These are phyloP conservation scores for Ulmus americana DNA, from an alignment of 331 rosid genomes.

Conservation along the genomic window DNA sequence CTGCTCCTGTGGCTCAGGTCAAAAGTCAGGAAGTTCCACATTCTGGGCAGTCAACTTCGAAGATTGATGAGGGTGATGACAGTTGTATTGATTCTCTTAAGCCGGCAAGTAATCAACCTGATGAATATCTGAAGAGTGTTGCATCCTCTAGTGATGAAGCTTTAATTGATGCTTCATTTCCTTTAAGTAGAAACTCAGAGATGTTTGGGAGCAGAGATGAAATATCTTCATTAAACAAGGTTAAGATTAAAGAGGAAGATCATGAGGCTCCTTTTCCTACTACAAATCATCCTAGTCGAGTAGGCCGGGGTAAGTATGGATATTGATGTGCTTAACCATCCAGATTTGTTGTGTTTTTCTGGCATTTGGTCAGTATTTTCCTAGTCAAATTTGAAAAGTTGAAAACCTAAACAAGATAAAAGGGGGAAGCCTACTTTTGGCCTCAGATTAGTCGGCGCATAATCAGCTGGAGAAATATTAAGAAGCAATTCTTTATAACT, in stretches of 20 bases:
- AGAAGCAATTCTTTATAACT: not conserved
- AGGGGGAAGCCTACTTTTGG: not conserved
- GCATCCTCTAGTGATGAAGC: conserved; percentile 41
- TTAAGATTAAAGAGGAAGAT: conserved; percentile 46
- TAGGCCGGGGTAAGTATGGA: conserved; percentile 54
- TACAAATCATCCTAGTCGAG: conserved; percentile 43
- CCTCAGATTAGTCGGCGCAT: not conserved
- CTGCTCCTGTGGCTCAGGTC: conserved; percentile 35
- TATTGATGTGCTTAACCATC: not conserved
- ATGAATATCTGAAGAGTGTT: conserved; percentile 27
- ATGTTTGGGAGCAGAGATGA: conserved; percentile 42
- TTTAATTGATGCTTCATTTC: conserved; percentile 26
- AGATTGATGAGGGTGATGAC: conserved; percentile 29
- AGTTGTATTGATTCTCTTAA: conserved; percentile 27
- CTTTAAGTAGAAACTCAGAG: conserved; percentile 30
- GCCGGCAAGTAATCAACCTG: conserved; percentile 33
- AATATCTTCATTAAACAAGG: conserved; percentile 41
- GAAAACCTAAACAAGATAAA: not conserved
- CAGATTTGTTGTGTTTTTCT: conserved; percentile 1
- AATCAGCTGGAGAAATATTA: not conserved
- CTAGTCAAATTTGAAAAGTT: not conserved
- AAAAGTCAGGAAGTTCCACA: conserved; percentile 34
- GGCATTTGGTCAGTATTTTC: conserved; percentile 3
- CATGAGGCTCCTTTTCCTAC: conserved; percentile 40
- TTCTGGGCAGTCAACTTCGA: conserved; percentile 39